Base-by-base conservation (phyloP, 768 basidiomycete genomes). In the Kondoa malvinella region DNA sequence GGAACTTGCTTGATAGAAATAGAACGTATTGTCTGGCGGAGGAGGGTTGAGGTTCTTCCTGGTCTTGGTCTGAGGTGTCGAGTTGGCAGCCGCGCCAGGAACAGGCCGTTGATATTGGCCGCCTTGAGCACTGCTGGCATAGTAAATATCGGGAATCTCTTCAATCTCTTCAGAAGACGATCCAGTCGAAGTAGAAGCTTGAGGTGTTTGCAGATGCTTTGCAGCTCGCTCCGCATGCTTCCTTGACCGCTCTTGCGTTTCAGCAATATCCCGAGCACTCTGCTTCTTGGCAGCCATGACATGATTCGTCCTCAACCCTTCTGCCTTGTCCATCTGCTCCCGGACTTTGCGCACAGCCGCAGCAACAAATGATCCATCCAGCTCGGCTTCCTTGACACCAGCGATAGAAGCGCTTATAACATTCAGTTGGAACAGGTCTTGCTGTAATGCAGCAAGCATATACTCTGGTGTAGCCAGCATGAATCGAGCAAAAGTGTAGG, bases 391-490 rank as follows among this genome's bases (percentile, higher is more conserved):
- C 1, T 62, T 69, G 3, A 66, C 65, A 30, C 64, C 65, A 8
- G 56, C 29, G 3, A 83, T 81, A 79, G 85, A 82, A 32, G 81
- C 79, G n/a, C 80, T 72, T 66, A 94, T 79, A 0, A 79, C 72
- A 1, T 80, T 82, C 1, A 99, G 81, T 67, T 87, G 85, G 34
- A 83, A 82, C 31, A 91, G 77, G 69, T 99, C 88, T 58, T 77
- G 80, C 1, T 82, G 81, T 15, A 97, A 82, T 74, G 89, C 86
- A 21, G 81, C 75, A 56, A 87, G 81, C 68, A 97, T 82, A 76
- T 92, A 88, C 1, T 83, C 81, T 0, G 94, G 90, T 0, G 92
- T 90, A 25, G 90, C 91, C 29, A 97, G 84, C 92, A 97, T 95
- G 80, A 97, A 95, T 75, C 89, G 91, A 25, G 92, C 82, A 76